These are phyloP conservation scores for Colletotrichum tabaci DNA, from an alignment of 2,329 filamentous ascomycete genomes.

Conservation along the genomic window DNA sequence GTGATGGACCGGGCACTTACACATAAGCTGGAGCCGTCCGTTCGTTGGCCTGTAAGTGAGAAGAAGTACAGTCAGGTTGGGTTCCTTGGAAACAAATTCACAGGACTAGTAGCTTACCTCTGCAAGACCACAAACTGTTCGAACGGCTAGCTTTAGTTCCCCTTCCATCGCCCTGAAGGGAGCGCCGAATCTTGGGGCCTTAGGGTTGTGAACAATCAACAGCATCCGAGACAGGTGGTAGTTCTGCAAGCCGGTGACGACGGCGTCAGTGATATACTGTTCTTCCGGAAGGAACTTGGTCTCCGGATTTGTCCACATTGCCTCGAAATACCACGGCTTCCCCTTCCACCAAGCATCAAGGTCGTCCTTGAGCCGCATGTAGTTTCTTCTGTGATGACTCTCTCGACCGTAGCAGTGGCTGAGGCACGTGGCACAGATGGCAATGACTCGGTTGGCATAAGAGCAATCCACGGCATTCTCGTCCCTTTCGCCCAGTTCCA, in stretches of 20 bases:
- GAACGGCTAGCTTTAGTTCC: slow-evolving; percentile 49
- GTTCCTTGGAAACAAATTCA: background rate
- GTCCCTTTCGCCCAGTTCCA: slow-evolving; percentile 43
- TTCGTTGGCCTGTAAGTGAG: slow-evolving; percentile 23
- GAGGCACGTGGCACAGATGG: slow-evolving; percentile 49
- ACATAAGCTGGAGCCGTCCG: slow-evolving; percentile 34
- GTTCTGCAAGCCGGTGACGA: slow-evolving; percentile 49
- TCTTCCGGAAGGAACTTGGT: slow-evolving; percentile 46
- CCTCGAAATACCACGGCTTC: slow-evolving; percentile 48
- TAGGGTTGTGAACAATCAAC: slow-evolving; percentile 49
- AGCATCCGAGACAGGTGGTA: slow-evolving; percentile 48
- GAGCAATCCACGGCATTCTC: slow-evolving; percentile 39
- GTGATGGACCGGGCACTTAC: slow-evolving; percentile 3
- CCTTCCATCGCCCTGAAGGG: slow-evolving; percentile 47
- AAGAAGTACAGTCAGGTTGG: background rate
- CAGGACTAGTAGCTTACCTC: slow-evolving; percentile 42
- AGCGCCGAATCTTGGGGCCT: slow-evolving; percentile 46
- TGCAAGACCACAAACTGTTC: slow-evolving; percentile 49
- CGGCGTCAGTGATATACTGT: slow-evolving; percentile 48
- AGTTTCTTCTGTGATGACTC: slow-evolving; percentile 46
- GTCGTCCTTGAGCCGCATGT: slow-evolving; percentile 44
- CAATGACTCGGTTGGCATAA: slow-evolving; percentile 48
- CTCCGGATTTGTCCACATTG: slow-evolving; percentile 29
- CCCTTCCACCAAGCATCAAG: slow-evolving; percentile 50
- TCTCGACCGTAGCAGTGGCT: slow-evolving; percentile 49